These are phyloP conservation scores for Cucurbita argyrosperma DNA, from an alignment of 306 rosid species.

Conservation along the genomic window DNA sequence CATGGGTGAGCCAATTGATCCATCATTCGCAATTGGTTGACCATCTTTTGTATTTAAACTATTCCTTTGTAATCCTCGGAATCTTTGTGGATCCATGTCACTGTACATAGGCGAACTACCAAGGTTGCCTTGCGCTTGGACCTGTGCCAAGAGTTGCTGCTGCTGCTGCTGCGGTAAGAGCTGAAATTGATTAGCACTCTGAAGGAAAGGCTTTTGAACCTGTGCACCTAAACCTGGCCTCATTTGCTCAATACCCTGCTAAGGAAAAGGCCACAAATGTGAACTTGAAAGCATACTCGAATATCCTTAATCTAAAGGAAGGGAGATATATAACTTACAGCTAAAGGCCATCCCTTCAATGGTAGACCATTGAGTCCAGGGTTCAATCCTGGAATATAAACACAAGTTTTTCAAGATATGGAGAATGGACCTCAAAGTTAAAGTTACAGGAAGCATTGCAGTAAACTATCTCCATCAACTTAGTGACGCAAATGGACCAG, in stretches of 20 bases:
- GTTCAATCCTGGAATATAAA: slow-evolving; percentile 46
- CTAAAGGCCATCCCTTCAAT: slow-evolving; percentile 90
- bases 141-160: slow-evolving; percentile 72
- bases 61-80: slow-evolving; percentile 66
- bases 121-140: slow-evolving; percentile 65
- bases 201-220: slow-evolving; percentile 84
- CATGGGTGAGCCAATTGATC: slow-evolving; percentile 85
- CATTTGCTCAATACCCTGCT: slow-evolving; percentile 76
- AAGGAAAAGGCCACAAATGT: slow-evolving; percentile 12
- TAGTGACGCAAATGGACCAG: neutral
- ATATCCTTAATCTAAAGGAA: slow-evolving; percentile 4
- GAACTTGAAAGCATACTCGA: slow-evolving; percentile 12
- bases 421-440: neutral
- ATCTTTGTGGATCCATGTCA: slow-evolving; percentile 76
- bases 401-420: slow-evolving; percentile 4
- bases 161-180: slow-evolving; percentile 64
- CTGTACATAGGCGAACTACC: slow-evolving; percentile 42
- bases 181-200: slow-evolving; percentile 69
- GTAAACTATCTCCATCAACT: neutral
- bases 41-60: slow-evolving; percentile 58
- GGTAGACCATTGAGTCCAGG: slow-evolving; percentile 68
- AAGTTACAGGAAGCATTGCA: neutral
- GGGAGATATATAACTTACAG: slow-evolving; percentile 41
- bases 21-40: slow-evolving; percentile 54
- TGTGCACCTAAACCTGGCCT: slow-evolving; percentile 72